phyloP scores from a whole-genome alignment of 2,329 filamentous ascomycete genomes.

The Colletotrichum higginsianum region DNA sequence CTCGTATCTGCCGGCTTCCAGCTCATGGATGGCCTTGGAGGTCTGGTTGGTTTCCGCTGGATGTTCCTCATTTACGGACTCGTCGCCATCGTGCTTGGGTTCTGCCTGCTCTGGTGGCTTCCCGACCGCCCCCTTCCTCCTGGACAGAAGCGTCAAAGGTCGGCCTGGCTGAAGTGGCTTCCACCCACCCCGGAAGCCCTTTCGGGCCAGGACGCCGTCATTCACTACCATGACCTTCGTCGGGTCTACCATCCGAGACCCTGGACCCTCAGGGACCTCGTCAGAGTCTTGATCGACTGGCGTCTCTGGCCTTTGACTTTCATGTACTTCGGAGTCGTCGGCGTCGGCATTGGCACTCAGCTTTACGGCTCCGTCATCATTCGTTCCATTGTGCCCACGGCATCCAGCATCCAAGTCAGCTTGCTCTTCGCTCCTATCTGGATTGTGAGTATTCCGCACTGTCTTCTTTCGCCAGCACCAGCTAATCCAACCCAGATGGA shows the following conservation, averaged over 20 bases:
- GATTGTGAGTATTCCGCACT: constrained; percentile 73
- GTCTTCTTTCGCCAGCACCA: constrained; percentile 31
- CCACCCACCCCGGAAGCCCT: constrained; percentile 80
- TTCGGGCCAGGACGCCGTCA: constrained; percentile 80
- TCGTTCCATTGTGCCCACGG: constrained; percentile 78
- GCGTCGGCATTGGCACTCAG: constrained; percentile 91
- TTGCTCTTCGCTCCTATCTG: constrained; percentile 92
- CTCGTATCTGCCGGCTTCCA: constrained; percentile 93
- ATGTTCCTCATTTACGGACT: constrained; percentile 94
- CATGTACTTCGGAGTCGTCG: constrained; percentile 97
- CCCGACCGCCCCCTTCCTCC: constrained; percentile 86
- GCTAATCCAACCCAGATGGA: constrained; percentile 72
- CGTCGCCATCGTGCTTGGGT: constrained; percentile 78
- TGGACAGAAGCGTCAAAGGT: constrained; percentile 69
- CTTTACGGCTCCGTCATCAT: constrained; percentile 92
- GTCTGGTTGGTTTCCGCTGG: constrained; percentile 88
- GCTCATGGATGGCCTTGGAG: constrained; percentile 84
- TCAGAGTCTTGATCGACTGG: constrained; percentile 84
- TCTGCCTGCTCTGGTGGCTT: constrained; percentile 89
- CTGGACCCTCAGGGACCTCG: constrained; percentile 82
- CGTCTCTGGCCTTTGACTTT: constrained; percentile 86
- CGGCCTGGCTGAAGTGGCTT: constrained; percentile 73
- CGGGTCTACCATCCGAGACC: constrained; percentile 83
- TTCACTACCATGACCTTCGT: constrained; percentile 88
- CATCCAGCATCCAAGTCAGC: constrained; percentile 83